Percentiles rank a stretch among this genome's conserved stretches.
These are phyloP conservation scores for Larix kaempferi DNA, from an alignment of 75 land plant genomes.

Conservation along the genomic window DNA sequence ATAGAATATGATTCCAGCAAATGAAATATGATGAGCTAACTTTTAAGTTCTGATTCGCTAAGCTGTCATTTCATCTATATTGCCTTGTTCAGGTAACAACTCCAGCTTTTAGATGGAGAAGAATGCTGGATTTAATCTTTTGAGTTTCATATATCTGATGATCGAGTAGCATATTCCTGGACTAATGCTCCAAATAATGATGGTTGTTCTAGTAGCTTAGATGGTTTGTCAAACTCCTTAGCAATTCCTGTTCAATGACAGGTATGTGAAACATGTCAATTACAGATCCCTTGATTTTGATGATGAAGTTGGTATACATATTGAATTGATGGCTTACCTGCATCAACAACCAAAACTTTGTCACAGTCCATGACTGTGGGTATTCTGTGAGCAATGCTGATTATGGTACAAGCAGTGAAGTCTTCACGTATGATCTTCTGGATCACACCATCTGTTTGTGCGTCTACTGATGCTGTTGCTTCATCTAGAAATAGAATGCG, in stretches of 20 bases:
- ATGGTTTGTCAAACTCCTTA: slow-evolving; percentile 80
- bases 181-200: slow-evolving; percentile 74
- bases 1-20: no score
- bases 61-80: no score
- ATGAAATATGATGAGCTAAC: no score
- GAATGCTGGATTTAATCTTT: no score
- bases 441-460: slow-evolving; percentile 84
- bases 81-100: no score
- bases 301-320: not conserved
- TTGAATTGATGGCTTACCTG: slow-evolving; percentile 39
- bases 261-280: not conserved
- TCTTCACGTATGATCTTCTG: slow-evolving; percentile 76
- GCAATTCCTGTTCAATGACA: slow-evolving; percentile 53
- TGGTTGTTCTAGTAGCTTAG: slow-evolving; percentile 57
- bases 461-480: slow-evolving; percentile 96
- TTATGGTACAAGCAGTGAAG: slow-evolving; percentile 70
- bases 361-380: slow-evolving; percentile 96
- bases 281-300: not conserved
- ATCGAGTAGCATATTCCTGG: slow-evolving; percentile 78
- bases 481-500: slow-evolving; percentile 85
- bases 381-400: slow-evolving; percentile 94
- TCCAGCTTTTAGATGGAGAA: no score
- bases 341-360: slow-evolving; percentile 84
- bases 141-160: slow-evolving; percentile 6
- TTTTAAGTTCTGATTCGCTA: no score